Base-by-base conservation (phyloP, 495 filamentous ascomycete genomes). In the Chaetomium fimeti region DNA sequence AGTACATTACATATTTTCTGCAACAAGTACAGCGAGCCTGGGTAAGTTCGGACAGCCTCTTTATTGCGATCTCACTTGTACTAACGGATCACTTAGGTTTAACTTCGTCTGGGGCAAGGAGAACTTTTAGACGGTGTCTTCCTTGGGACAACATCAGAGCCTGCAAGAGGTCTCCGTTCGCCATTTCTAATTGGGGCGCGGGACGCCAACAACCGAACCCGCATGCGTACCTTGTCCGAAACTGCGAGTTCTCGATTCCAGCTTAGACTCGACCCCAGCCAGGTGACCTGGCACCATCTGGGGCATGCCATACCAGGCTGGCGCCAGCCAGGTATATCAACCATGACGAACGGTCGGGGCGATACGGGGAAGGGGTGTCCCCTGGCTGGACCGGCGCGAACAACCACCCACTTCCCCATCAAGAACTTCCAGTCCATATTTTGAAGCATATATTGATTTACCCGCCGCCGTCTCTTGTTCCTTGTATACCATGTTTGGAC, bases 1-100 rank as follows among this genome's bases (percentile, higher is more conserved):
- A 88, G 84, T 71, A 73, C 81, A 66, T 72, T 91, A 61, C 88
- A 91, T 72, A 81, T 89, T 63, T 90, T 87, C 77, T 91, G 89
- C 74, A 91, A 91, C 72, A 85, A 87, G 76, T 90, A 91, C 77
- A 88, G 84, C 52, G 88, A 89, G 71, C 88, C 88, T 72, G 88
- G 85, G 72, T 87, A 76, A 74, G 79, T 78, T 28, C 3, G 42
- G 54, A n/a, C 48, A 49, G 63, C 38, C 63, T 62, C 16, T 45
- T 2, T 22, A 16, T 25, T 18, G n/a, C 51, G 3, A 13, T 36
- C 42, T 2, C 12, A 22, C 25, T n/a, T 52, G 12, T 52, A 28
- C 62, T 67, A 62, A 64, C 62, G 18, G 16, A n/a, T 4, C 3
- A 2, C 25, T 15, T 18, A 81, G 77, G 18, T 84, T 87, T 74